Evolutionary conservation across 352 stramenopile species (phyloP), one percentile per base, ranked within the genome.

Genomic region (Discostella stelligera): DNA sequence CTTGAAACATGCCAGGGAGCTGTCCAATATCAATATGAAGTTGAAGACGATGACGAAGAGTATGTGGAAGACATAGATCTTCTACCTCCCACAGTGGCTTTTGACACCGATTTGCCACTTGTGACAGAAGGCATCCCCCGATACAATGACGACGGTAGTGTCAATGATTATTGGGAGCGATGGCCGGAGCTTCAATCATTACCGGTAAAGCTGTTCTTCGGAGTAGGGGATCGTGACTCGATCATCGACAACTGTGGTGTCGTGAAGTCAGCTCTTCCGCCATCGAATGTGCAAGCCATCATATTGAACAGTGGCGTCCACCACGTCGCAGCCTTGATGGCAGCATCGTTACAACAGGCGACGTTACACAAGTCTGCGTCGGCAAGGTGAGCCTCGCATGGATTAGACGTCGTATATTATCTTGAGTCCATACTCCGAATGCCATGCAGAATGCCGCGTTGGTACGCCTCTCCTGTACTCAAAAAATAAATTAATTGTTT

Each of bases 241-340:
- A 95, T 98, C n/a, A 98, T 95, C 39, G 96, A 98, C 82, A 95
- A 95, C 20, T 95, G 95, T n/a, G 97, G 94, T n/a, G 85, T 98
- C 8, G 95, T 96, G 69, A 93, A 96, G 63, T 98, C 96, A 87
- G 93, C 94, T 55, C 80, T 87, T 46, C 82, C 95, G 11, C 91
- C 92, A 8, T 82, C 61, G 59, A 78, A 71, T 25, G 60, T 87
- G 21, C 16, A 64, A 41, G 71, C 91, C 16, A 46, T 90, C 10
- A 66, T 91, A 0, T 83, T 91, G 67, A 62, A 54, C 18, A 81
- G 85, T 55, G 81, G 77, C 10, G 27, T 32, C 27, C 75, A 85
- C 25, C 83, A 85, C 30, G 83, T 87, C 10, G 85, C 83, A 8
- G 44, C 77, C 16, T 60, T 90, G 61, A 67, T 91, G 21, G 80